Evolutionary conservation across 192 early-diverging fungal species (phyloP).

Genomic region (Coemansia sp.): DNA sequence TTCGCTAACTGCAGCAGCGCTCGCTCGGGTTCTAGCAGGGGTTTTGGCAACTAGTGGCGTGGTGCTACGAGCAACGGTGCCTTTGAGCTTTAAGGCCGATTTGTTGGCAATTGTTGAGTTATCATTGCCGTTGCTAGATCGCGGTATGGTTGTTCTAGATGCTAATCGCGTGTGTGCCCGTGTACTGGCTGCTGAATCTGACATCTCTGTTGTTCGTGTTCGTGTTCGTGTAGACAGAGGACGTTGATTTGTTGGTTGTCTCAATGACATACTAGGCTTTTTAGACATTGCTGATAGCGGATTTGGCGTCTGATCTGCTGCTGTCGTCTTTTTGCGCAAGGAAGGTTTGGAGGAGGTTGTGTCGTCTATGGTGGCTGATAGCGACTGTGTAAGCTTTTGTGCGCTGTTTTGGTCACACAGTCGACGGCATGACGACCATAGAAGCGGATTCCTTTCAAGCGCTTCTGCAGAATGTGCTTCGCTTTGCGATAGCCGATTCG

Average conservation of each 20-base stretch:
- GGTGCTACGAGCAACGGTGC: not conserved
- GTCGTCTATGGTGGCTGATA: slow-evolving; percentile 3
- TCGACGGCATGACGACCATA: slow-evolving; percentile 50
- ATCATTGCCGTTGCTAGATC: not conserved
- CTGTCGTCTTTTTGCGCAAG: not conserved
- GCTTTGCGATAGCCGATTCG: slow-evolving; percentile 39
- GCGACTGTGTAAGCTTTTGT: slow-evolving; percentile 11
- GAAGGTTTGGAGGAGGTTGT: not conserved
- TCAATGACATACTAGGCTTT: not conserved
- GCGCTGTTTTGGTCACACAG: slow-evolving; percentile 38
- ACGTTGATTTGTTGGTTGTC: slow-evolving; percentile 5
- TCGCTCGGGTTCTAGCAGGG: slow-evolving; percentile 13
- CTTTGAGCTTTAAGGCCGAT: not conserved
- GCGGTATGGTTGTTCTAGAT: not conserved
- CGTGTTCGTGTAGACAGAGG: slow-evolving; percentile 1
- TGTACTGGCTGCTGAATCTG: slow-evolving; percentile 6
- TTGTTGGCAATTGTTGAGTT: not conserved
- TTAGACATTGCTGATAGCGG: not conserved
- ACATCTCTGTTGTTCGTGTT: not conserved
- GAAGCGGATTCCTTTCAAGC: slow-evolving; percentile 41
- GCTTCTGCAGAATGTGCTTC: slow-evolving; percentile 34
- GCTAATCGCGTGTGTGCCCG: slow-evolving; percentile 19
- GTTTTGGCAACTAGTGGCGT: slow-evolving; percentile 17
- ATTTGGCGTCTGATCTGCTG: slow-evolving; percentile 5
- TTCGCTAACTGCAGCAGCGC: slow-evolving; percentile 22